Conservation (phyloP, 768 basidiomycete genomes). For the Porpolomopsis calyptriformis region DNA sequence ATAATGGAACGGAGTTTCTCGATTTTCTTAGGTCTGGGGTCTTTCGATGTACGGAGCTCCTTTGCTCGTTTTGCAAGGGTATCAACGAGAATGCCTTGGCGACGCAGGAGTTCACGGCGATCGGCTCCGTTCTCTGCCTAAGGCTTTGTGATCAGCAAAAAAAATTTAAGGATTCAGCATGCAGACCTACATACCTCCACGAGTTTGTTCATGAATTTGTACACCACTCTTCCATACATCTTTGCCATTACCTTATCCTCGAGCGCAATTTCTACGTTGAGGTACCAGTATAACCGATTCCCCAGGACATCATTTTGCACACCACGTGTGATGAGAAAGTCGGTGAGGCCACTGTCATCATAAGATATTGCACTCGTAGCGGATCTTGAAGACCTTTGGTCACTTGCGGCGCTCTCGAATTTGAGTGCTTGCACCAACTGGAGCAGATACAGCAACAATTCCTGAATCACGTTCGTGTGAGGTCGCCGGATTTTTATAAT, state of each 20-base stretch:
- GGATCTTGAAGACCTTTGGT: constrained; percentile 65
- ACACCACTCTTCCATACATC: constrained; percentile 89
- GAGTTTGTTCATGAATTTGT: constrained; percentile 81
- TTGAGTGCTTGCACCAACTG: constrained; percentile 97
- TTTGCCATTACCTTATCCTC: constrained; percentile 81
- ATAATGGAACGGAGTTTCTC: constrained; percentile 85
- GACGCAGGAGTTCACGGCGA: constrained; percentile 77
- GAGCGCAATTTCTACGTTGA: constrained; percentile 89
- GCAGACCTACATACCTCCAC: constrained; percentile 48
- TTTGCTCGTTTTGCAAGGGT: constrained; percentile 77
- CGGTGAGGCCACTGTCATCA: constrained; percentile 86
- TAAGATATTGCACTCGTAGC: constrained; percentile 69
- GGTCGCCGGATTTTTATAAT: background rate
- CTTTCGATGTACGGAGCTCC: constrained; percentile 83
- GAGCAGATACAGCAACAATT: constrained; percentile 81
- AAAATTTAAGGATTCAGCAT: background rate
- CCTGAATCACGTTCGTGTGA: constrained; percentile 35
- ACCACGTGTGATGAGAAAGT: constrained; percentile 81
- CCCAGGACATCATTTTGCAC: constrained; percentile 78
- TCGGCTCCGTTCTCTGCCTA: constrained; percentile 69
- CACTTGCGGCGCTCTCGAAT: constrained; percentile 78
- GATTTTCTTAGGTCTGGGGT: constrained; percentile 93
- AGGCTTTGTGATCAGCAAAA: background rate
- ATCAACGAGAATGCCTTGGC: constrained; percentile 85
- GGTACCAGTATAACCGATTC: constrained; percentile 93